Conservation (phyloP, 768 basidiomycete species). For the Hypsizygus marmoreus region DNA sequence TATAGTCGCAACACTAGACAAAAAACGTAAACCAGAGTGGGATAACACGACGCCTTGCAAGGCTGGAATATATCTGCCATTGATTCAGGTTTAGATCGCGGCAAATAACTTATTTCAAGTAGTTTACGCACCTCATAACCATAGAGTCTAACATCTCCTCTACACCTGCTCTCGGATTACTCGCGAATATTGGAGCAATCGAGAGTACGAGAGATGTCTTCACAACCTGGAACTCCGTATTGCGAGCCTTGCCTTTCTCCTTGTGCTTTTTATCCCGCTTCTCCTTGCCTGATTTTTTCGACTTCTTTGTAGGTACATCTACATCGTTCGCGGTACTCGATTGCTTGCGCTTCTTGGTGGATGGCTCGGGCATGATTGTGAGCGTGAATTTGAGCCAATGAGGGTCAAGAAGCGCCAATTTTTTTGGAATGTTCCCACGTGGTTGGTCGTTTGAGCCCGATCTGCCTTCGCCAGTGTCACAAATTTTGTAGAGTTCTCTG, state of each 20-base stretch:
- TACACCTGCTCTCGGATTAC: slow-evolving; percentile 70
- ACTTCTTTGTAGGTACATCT: slow-evolving; percentile 35
- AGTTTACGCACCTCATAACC: slow-evolving; percentile 80
- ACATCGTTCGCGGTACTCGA: slow-evolving; percentile 22
- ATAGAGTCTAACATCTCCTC: slow-evolving; percentile 92
- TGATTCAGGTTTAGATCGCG: neutral
- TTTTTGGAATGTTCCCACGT: slow-evolving; percentile 16
- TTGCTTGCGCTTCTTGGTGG: slow-evolving; percentile 55
- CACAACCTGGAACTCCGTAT: slow-evolving; percentile 62
- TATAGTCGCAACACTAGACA: slow-evolving; percentile 63
- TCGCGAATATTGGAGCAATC: slow-evolving; percentile 80
- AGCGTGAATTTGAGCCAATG: slow-evolving; percentile 1
- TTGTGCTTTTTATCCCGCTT: slow-evolving; percentile 32
- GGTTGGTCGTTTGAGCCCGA: neutral
- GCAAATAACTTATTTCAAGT: neutral
- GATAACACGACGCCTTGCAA: slow-evolving; percentile 85
- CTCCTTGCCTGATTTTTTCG: slow-evolving; percentile 38
- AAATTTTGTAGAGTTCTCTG: neutral
- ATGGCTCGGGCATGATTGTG: slow-evolving; percentile 24
- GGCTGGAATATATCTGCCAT: slow-evolving; percentile 80
- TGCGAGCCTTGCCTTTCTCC: slow-evolving; percentile 40
- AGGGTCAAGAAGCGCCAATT: too few species aligned
- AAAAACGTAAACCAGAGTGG: slow-evolving; percentile 76
- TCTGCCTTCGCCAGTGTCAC: neutral
- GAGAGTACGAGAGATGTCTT: slow-evolving; percentile 70